These are phyloP conservation scores for Myriosclerotinia scirpicola DNA, from an alignment of 2,329 filamentous ascomycete species.

Conservation along the genomic window DNA sequence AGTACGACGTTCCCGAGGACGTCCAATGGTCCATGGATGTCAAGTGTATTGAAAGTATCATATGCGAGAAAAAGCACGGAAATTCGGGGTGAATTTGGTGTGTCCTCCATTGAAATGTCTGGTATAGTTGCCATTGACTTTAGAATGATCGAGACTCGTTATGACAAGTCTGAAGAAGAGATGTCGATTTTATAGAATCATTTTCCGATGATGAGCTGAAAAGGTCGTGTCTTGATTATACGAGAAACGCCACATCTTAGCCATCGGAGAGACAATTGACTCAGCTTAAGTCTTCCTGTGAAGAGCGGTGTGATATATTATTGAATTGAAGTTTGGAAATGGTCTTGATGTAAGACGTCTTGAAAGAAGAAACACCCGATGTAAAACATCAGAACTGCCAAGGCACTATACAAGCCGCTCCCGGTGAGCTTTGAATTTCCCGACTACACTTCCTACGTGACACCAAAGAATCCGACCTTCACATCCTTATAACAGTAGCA, in stretches of 20 bases:
- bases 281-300: background rate
- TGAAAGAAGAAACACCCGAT: background rate
- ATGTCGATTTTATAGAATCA: background rate
- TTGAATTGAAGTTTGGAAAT: background rate
- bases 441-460: background rate
- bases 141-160: background rate
- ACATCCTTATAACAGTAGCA: no score
- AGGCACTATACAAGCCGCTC: constrained; percentile 9
- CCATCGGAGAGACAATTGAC: background rate
- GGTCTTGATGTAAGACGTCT: background rate
- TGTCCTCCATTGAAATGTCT: constrained; percentile 7
- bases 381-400: background rate
- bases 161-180: background rate
- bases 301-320: background rate
- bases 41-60: constrained; percentile 23
- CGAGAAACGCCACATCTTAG: background rate
- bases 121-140: background rate
- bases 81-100: constrained; percentile 6
- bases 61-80: constrained; percentile 21
- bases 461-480: no score
- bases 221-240: background rate
- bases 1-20: constrained; percentile 17
- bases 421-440: background rate
- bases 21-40: constrained; percentile 19
- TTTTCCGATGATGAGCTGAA: background rate